Evolutionary conservation across 768 basidiomycete species (phyloP).

Genomic region (Trametes cubensis): DNA sequence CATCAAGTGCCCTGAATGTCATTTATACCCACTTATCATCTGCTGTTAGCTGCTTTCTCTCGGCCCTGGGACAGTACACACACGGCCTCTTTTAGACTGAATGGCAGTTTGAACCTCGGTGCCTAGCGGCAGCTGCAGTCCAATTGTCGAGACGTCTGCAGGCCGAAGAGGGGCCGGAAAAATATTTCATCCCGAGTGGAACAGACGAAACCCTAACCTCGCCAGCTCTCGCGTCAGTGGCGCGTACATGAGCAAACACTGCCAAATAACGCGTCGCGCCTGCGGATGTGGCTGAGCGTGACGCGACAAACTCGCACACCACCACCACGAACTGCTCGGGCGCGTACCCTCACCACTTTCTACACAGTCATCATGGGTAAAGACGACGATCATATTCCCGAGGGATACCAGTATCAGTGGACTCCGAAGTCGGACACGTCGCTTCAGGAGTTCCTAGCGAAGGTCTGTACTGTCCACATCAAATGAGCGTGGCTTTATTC

Average conservation of each 20-base stretch:
- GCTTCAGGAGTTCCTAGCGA: slow-evolving; percentile 56
- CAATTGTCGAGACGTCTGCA: too few species aligned
- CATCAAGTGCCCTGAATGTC: slow-evolving; percentile 5
- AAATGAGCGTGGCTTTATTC: not conserved
- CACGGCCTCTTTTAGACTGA: slow-evolving; percentile 4
- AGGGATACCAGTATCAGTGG: slow-evolving; percentile 57
- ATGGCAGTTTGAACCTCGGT: not conserved
- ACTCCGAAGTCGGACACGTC: slow-evolving; percentile 42
- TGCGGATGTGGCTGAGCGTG: not conserved
- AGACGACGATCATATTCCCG: slow-evolving; percentile 46
- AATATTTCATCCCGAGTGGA: slow-evolving; percentile 8
- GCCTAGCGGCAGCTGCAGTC: not conserved
- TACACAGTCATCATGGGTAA: slow-evolving; percentile 5
- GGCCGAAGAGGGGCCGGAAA: slow-evolving; percentile 8
- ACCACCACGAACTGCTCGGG: not conserved
- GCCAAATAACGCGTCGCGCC: slow-evolving; percentile 25
- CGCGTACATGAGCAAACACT: slow-evolving; percentile 22
- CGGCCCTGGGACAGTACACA: not conserved
- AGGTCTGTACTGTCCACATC: slow-evolving; percentile 40
- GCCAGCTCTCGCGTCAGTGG: slow-evolving; percentile 8
- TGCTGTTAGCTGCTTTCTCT: not conserved
- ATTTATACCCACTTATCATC: slow-evolving; percentile 7
- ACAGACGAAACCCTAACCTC: slow-evolving; percentile 10
- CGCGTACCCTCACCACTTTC: not conserved
- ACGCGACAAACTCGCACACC: not conserved